Conservation (phyloP, 179 eudicot genomes). For the Amaranthus tricolor region DNA sequence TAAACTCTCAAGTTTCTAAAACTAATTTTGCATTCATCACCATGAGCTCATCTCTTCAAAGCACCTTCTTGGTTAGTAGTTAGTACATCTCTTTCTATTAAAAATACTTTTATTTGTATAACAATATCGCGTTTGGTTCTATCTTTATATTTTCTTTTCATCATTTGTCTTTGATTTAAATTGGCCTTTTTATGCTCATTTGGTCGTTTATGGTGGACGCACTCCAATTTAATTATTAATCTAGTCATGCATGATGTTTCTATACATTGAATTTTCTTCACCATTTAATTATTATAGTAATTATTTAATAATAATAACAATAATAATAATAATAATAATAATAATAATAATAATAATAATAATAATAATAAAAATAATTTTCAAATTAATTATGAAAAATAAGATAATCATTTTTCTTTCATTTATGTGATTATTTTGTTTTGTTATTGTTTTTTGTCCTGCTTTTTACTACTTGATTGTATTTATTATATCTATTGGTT, state of each 20-base stretch:
- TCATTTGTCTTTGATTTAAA: neutral
- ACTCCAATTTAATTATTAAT: neutral
- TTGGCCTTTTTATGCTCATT: neutral
- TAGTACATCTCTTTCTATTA: neutral
- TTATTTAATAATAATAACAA: neutral
- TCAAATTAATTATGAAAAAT: neutral
- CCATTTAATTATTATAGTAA: neutral
- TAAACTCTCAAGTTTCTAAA: neutral
- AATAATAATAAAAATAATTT: no score
- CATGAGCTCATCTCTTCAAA: constrained; percentile 24
- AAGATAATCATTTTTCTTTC: neutral
- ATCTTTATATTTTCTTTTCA: no score
- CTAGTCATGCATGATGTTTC: constrained; percentile 15
- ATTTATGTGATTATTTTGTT: neutral
- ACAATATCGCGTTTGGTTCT: no score
- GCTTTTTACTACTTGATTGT: no score
- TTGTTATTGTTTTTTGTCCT: no score
- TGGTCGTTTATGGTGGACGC: neutral
- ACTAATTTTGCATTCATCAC: neutral
- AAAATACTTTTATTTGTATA: neutral
- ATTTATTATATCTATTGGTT: no score
- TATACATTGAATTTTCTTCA: neutral
- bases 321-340: no score
- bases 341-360: no score
- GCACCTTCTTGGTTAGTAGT: constrained; percentile 14